phyloP scores from a whole-genome alignment of 2,329 filamentous ascomycete species.

The Didymella exigua region DNA sequence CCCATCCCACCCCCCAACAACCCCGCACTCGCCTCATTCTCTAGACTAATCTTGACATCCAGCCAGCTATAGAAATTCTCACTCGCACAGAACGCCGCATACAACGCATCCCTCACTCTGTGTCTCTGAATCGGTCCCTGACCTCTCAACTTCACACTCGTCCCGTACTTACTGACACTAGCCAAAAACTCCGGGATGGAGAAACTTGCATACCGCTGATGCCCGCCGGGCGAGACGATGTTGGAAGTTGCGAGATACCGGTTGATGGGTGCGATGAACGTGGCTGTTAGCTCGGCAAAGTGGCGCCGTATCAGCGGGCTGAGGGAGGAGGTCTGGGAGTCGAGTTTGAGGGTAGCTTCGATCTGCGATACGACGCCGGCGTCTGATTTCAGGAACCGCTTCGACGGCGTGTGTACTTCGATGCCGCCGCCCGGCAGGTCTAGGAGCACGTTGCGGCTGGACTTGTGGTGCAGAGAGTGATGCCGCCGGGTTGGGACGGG shows the following conservation, averaged over 20 bases:
- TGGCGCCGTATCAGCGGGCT: constrained; percentile 49
- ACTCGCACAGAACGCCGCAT: constrained; percentile 46
- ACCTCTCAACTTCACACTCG: constrained; percentile 47
- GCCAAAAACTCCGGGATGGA: constrained; percentile 45
- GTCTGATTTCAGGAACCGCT: constrained; percentile 49
- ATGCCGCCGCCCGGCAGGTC: constrained; percentile 50
- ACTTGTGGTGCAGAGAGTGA: constrained; percentile 46
- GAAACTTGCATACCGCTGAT: constrained; percentile 48
- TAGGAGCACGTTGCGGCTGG: constrained; percentile 42
- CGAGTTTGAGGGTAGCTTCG: constrained; percentile 41
- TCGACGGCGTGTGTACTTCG: constrained; percentile 43
- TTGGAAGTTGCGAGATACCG: constrained; percentile 49
- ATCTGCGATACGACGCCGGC: constrained; percentile 41
- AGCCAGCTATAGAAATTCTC: constrained; percentile 51
- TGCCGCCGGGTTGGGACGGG: constrained; percentile 46
- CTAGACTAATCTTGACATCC: constrained; percentile 50
- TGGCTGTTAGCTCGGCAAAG: constrained; percentile 50
- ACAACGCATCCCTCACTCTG: constrained; percentile 44
- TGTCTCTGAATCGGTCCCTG: constrained; percentile 48
- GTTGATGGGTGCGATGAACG: constrained; percentile 50
- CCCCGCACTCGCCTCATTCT: constrained; percentile 49
- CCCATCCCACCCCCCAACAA: constrained; percentile 30
- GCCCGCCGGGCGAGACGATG: constrained; percentile 43
- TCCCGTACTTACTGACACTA: constrained; percentile 48
- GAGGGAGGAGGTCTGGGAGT: constrained; percentile 41